Base-by-base conservation (phyloP, 164 flowering plant genomes). In the Vitis labrusca region DNA sequence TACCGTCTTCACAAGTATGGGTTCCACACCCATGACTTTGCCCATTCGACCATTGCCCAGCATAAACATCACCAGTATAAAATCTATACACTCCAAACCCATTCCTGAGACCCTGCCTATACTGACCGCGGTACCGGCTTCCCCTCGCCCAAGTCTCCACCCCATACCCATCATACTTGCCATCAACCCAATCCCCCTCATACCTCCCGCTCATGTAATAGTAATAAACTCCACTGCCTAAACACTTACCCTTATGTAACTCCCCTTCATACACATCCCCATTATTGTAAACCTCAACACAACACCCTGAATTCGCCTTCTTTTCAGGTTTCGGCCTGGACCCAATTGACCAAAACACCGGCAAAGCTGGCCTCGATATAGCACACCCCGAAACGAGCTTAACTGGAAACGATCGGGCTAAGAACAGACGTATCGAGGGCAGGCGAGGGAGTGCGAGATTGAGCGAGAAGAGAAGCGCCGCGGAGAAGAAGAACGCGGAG, bases 361-460 rank as follows among this genome's bases (percentile, higher is more conserved):
- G 88, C 5, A 82, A 53, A 30, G 75, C 76, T 19, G 78, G 52
- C 12, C 71, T 59, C 3, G 76, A 49, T 7, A 54, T 13, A 1
- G 58, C 10, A 5, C 56, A 52, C 5, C 72, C 10, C 2, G 78
- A 66, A 0, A 47, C 51, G 13, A 86, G 84, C 81, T 83, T 86
- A 13, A 82, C 76, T 0, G 93, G 89, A 59, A 89, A 80, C 0
- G 89, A 86, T 10, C 86, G 77, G 2, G 88, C 78, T 0, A 89
- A 71, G 69, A 82, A 87, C 54, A 89, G 70, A 9, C 89, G 79
- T 15, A 89, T 82, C 1, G 90, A 83, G 50, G 91, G 94, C 23
- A 87, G 78, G n/a, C 90, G 77, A 51, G 91, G 93, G n/a, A 87
- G 70, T 0, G 93, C 91, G 19, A 89, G 83, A 51, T 89, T 87